phyloP scores from a whole-genome alignment of 495 filamentous ascomycete species.

The Talaromyces proteolyticus region DNA sequence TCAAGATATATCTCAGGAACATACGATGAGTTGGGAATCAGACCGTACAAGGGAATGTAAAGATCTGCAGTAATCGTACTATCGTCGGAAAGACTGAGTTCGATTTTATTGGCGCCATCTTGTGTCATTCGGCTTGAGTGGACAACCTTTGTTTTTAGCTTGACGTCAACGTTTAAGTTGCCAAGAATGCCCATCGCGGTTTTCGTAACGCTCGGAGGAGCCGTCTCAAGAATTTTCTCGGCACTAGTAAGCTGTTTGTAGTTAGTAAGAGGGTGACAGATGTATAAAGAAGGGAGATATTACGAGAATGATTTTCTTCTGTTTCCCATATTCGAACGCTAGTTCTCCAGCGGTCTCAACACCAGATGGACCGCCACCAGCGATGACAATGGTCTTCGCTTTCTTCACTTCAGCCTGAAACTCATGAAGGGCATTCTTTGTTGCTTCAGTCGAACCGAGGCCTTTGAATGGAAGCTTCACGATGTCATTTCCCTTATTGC shows the following conservation, averaged over 20 bases:
- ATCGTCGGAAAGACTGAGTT: slow-evolving; percentile 35
- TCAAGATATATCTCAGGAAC: slow-evolving; percentile 45
- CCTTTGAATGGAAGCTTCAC: slow-evolving; percentile 8
- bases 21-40: slow-evolving; percentile 55
- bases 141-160: slow-evolving; percentile 1
- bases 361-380: slow-evolving; percentile 30
- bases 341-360: slow-evolving; percentile 48
- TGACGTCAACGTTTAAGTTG: slow-evolving; percentile 2
- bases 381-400: slow-evolving; percentile 38
- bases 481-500: slow-evolving; percentile 17
- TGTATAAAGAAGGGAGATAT: neutral
- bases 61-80: slow-evolving; percentile 43
- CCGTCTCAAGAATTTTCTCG: neutral
- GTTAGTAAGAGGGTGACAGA: neutral
- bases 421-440: slow-evolving; percentile 12
- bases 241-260: slow-evolving; percentile 1
- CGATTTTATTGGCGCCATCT: slow-evolving; percentile 12
- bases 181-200: slow-evolving; percentile 1
- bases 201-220: slow-evolving; percentile 1
- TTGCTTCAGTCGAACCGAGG: slow-evolving; percentile 46
- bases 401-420: slow-evolving; percentile 32
- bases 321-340: slow-evolving; percentile 9
- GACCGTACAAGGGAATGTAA: slow-evolving; percentile 59
- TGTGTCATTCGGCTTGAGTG: neutral
- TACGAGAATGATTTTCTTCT: slow-evolving; percentile 12